Evolutionary conservation across 345 rosid species (phyloP).

Genomic region (Sonneratia alba): DNA sequence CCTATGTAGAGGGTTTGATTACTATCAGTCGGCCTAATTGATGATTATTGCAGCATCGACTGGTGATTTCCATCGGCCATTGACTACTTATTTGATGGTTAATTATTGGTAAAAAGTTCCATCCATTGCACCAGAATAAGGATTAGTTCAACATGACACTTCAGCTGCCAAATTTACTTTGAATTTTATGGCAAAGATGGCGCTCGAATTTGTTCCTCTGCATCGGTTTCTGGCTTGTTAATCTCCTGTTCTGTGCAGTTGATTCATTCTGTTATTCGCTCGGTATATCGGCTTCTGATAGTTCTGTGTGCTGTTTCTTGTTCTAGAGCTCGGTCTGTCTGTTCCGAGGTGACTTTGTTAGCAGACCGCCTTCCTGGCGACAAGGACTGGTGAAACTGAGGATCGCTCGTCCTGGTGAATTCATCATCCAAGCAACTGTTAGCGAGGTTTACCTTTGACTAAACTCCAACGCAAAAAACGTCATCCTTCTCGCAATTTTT

Average conservation of each 20-base stretch:
- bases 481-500: too few relatives aligned
- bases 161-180: background rate
- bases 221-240: background rate
- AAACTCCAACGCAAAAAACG: too few relatives aligned
- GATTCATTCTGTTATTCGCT: background rate
- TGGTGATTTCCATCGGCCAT: background rate
- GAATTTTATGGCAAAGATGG: background rate
- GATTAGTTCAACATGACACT: background rate
- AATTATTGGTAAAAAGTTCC: background rate
- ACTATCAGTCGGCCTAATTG: background rate
- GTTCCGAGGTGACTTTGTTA: too few relatives aligned
- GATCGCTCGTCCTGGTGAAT: too few relatives aligned
- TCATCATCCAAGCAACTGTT: too few relatives aligned
- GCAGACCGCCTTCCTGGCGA: too few relatives aligned
- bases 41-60: background rate
- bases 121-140: background rate
- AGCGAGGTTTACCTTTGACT: too few relatives aligned
- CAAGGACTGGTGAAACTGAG: too few relatives aligned
- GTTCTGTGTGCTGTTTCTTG: too few relatives aligned
- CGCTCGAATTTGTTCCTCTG: background rate
- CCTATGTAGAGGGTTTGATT: background rate
- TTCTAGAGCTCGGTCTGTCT: too few relatives aligned
- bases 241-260: background rate
- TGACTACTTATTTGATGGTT: background rate
- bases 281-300: conserved; percentile 19